A percentile compares a stretch with the other conserved stretches of the same genome.
These are phyloP conservation scores for Hypericum androsaemum DNA, from an alignment of 345 rosid species.

Conservation along the genomic window DNA sequence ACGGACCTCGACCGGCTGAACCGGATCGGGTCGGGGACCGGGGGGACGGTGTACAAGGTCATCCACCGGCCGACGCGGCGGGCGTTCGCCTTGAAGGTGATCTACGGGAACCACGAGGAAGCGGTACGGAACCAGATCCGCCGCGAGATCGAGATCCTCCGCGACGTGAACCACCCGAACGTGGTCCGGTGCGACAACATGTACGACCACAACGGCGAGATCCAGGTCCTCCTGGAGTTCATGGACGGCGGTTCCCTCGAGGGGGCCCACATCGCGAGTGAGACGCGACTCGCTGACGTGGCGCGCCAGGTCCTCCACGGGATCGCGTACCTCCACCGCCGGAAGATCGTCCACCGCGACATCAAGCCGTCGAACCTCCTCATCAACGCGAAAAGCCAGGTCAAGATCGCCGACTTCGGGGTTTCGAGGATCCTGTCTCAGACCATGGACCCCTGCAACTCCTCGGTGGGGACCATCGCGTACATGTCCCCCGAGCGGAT, in stretches of 20 bases:
- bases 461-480: conserved; percentile 87
- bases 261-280: conserved; percentile 37
- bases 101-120: no score
- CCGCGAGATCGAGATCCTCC: conserved; percentile 77
- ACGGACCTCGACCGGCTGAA: no score
- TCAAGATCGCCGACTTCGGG: conserved; percentile 83
- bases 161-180: conserved; percentile 60
- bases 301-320: conserved; percentile 63
- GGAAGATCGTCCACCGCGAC: conserved; percentile 70
- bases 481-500: conserved; percentile 93
- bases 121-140: conserved; percentile 43
- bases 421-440: conserved; percentile 67
- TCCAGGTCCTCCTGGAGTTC: conserved; percentile 62
- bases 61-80: no score
- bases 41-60: no score
- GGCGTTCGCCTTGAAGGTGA: no score
- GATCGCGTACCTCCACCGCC: conserved; percentile 48
- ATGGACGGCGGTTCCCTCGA: conserved; percentile 73
- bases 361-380: conserved; percentile 75
- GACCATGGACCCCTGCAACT: conserved; percentile 62
- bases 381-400: conserved; percentile 42
- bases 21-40: no score
- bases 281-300: conserved; percentile 33
- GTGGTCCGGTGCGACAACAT: conserved; percentile 52
- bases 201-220: conserved; percentile 56